Percentiles rank a stretch among this genome's conserved stretches.
These are phyloP conservation scores for Cryphonectria naterciae DNA, from an alignment of 2,329 filamentous ascomycete genomes.

Conservation along the genomic window DNA sequence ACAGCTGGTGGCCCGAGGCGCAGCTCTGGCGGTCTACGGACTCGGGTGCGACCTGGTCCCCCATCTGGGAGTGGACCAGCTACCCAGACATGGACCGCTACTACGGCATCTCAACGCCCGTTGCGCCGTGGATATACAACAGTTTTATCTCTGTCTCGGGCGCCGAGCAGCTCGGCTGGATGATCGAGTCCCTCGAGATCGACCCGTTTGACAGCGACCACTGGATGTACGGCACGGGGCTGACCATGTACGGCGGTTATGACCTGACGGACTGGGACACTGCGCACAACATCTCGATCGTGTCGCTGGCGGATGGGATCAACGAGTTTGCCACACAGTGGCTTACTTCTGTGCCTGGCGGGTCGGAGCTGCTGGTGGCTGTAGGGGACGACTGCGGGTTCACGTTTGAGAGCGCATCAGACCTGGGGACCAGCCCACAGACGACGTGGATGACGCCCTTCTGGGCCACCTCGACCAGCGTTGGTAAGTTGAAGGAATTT, in stretches of 20 bases:
- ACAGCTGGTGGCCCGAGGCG: constrained; percentile 64
- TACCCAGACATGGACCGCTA: constrained; percentile 51
- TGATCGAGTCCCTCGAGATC: constrained; percentile 63
- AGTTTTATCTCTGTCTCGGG: constrained; percentile 50
- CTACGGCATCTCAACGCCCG: constrained; percentile 50
- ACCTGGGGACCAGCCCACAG: constrained; percentile 47
- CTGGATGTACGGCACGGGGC: constrained; percentile 64
- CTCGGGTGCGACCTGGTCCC: constrained; percentile 58
- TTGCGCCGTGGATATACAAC: constrained; percentile 58
- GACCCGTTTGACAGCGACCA: constrained; percentile 62
- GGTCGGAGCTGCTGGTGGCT: constrained; percentile 55
- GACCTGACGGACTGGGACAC: constrained; percentile 61
- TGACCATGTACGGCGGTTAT: constrained; percentile 46
- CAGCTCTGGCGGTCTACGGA: constrained; percentile 60
- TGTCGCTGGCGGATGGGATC: constrained; percentile 57
- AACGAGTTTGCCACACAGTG: constrained; percentile 57
- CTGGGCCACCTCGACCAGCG: constrained; percentile 49
- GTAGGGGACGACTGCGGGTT: constrained; percentile 58
- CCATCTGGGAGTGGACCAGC: constrained; percentile 55
- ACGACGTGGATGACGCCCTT: constrained; percentile 52
- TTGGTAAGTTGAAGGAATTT: constrained; percentile 42
- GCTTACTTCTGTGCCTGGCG: constrained; percentile 53
- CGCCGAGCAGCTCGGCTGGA: constrained; percentile 60
- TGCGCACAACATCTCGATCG: constrained; percentile 51
- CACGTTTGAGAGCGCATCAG: constrained; percentile 45